Base-by-base conservation (phyloP, 805 yeast genomes). In the Barnettozyma sucrosica region DNA sequence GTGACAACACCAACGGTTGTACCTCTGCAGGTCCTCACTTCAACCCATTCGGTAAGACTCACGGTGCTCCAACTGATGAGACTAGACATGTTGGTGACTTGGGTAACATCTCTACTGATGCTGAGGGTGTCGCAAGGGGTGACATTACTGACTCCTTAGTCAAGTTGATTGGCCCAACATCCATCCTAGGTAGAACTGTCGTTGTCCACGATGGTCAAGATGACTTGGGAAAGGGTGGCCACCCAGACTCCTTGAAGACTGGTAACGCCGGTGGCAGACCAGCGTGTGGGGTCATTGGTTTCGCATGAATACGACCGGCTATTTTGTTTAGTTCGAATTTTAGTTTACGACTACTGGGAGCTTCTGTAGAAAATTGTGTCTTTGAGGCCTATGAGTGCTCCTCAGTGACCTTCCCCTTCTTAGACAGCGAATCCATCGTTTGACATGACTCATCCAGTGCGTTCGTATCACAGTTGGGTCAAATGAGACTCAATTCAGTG, bases 1-100 rank as follows among this genome's bases (percentile, higher is more conserved):
- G 99, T 75, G 99, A 93, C 77, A 89, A 88, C 82, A 89, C 99
- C 72, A 93, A 93, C 69, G 99, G 99, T 57, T 93, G 99, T 76
- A 92, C 96, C 51, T 87, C 96, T 57, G 97, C 97, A 47, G 97
- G 97, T 65, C 96, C 97, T 51, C 97, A 90, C 75, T 89, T 89
- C 80, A 84, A 90, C 79, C 97, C 97, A 58, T 85, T 84, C 67
- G 76, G 79, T 53, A 85, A 85, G 76, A 79, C 79, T 57, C 97
- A 89, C 68, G 97, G 97, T 75, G 89, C 90, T 48, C 96, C 96
- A 70, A 80, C 79, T 61, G 95, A 85, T 59, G 81, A 76, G 55
- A 69, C 54, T 52, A 80, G 92, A 74, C 96, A 88, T 74, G 93
- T 84, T 63, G 99, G 99, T 71, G 99, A 93, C 70, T 76, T 93